Conservation (phyloP, 441 rosid species). For the Melastoma candidum region DNA sequence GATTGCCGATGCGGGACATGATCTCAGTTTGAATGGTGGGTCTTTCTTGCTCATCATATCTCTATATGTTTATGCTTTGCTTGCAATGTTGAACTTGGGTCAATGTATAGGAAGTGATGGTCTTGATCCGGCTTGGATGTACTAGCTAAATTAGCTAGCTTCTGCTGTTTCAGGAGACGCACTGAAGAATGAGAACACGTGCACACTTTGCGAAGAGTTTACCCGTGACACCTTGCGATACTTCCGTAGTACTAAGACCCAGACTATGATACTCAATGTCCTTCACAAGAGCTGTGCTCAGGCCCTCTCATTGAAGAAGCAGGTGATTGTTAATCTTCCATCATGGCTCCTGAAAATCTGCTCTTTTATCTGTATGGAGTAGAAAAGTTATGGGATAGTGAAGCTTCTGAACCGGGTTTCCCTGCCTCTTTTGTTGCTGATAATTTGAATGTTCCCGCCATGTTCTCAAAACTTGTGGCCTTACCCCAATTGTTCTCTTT, state of each 20-base stretch:
- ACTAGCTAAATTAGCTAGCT: slow-evolving; percentile 5
- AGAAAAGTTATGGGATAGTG: no score
- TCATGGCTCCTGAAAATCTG: no score
- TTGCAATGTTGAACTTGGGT: not conserved
- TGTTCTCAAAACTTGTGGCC: no score
- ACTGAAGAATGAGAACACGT: slow-evolving; percentile 31
- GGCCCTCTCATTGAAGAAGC: slow-evolving; percentile 33
- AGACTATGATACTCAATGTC: slow-evolving; percentile 38
- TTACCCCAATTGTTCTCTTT: no score
- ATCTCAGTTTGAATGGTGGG: no score
- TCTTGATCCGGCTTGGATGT: not conserved
- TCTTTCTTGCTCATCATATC: no score
- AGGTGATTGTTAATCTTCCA: slow-evolving; percentile 32
- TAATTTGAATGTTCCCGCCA: no score
- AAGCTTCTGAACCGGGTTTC: no score
- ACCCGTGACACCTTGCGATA: slow-evolving; percentile 45
- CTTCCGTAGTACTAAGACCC: slow-evolving; percentile 59
- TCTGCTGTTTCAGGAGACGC: slow-evolving; percentile 20
- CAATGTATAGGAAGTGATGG: not conserved
- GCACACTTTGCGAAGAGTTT: slow-evolving; percentile 79
- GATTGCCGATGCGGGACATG: no score
- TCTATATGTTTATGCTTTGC: no score
- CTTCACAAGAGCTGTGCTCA: slow-evolving; percentile 59
- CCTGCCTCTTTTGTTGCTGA: no score
- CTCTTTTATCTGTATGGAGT: no score